Conservation (phyloP, 2,329 filamentous ascomycete species). For the Zasmidium citrigriseum region DNA sequence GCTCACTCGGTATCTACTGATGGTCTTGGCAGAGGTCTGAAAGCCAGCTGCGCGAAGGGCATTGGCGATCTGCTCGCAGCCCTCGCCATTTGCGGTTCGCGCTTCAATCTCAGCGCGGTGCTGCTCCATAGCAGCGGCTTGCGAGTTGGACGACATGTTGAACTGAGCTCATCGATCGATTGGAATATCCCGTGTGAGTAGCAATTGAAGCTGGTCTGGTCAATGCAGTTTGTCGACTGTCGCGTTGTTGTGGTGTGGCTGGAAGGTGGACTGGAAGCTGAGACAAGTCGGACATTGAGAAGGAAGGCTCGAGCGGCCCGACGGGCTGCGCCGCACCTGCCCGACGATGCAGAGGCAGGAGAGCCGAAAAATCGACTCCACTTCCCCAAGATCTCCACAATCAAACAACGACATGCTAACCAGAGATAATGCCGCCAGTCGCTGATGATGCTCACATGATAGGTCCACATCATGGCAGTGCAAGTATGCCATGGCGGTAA, state of each 20-base stretch:
- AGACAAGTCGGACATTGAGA: background rate
- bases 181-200: background rate
- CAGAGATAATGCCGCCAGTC: no score
- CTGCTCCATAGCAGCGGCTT: conserved; percentile 8
- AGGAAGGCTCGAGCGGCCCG: background rate
- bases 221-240: conserved; percentile 4
- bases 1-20: conserved; percentile 24
- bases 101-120: conserved; percentile 24
- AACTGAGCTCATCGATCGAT: background rate
- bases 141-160: background rate
- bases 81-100: conserved; percentile 24
- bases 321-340: conserved; percentile 1
- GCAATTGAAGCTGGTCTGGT: no score
- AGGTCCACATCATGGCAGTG: background rate
- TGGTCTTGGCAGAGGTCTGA: conserved; percentile 24
- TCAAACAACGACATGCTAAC: background rate
- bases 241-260: conserved; percentile 5
- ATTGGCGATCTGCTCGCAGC: conserved; percentile 26
- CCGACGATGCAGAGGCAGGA: background rate
- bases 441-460: background rate
- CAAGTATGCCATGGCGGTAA: background rate
- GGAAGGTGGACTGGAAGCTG: background rate
- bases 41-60: conserved; percentile 22
- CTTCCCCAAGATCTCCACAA: conserved; percentile 5
- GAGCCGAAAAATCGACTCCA: background rate